Base-by-base conservation (phyloP, 805 yeast genomes). In the Hemisphaericaspora nanyangensis region DNA sequence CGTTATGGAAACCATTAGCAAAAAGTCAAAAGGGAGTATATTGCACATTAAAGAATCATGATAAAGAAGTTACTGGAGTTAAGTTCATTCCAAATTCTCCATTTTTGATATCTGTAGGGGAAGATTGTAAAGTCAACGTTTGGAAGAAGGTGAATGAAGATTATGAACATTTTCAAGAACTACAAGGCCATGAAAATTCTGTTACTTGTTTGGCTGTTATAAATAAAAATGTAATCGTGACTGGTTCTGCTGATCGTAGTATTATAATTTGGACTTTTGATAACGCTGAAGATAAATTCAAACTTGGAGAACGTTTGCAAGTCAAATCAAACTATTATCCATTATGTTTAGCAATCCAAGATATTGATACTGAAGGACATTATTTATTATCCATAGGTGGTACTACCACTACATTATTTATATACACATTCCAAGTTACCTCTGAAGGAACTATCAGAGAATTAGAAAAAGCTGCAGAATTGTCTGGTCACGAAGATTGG, bases 401-500 rank as follows among this genome's bases (percentile, higher is more conserved):
- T 13, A 81, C 95, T 0, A 72, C 71, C 12, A 56, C 73, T 7
- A 53, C 57, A 24, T 52, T 90, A 5, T 78, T 70, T 42, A 68
- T 86, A 4, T 79, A 77, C 49, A 58, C 81, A 0, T 74, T 80
- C 44, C 51, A 47, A 8, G 35, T 57, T 1, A 41, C 46, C 1
- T 35, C 17, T 0, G 40, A 47, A 1, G n/a, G 17, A 7, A 17
- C 18, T 18, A 1, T 36, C 5, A 34, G 40, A 4, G 36, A 43
- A 5, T 62, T 72, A 30, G 37, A 50, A 7, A 65, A 63, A 38
- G 66, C 70, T 22, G 84, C 89, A 1, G 64, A 64, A 7, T 61
- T 93, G 25, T 73, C 80, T 19, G 99, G 99, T 4, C 99, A 93
- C 58, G 99, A 93, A 61, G 96, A 90, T 60, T 93, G 99, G 99